Conservation (phyloP, 2,329 filamentous ascomycete species). For the Fusarium domesticum region DNA sequence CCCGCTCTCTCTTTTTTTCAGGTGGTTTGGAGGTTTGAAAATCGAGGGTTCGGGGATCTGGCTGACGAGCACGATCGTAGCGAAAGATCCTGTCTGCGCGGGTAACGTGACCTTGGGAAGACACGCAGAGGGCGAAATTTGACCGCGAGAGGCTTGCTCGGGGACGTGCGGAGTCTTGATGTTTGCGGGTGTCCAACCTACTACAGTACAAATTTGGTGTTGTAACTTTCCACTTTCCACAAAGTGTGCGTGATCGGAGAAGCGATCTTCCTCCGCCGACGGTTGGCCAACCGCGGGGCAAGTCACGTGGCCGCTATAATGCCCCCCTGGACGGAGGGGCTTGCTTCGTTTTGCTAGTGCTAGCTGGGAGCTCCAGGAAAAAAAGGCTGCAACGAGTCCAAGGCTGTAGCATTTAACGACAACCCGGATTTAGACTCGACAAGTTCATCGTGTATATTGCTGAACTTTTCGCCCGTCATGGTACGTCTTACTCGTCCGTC, state of each 20-base stretch:
- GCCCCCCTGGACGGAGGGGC: constrained; percentile 27
- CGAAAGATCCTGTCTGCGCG: constrained; percentile 20
- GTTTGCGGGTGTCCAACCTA: constrained; percentile 28
- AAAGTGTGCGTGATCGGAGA: constrained; percentile 43
- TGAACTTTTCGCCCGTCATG: constrained; percentile 25
- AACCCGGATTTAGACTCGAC: constrained; percentile 24
- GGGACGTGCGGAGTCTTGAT: constrained; percentile 30
- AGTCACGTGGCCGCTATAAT: constrained; percentile 37
- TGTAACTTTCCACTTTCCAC: constrained; percentile 33
- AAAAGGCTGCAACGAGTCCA: constrained; percentile 31
- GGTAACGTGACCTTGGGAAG: constrained; percentile 19
- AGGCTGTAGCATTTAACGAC: constrained; percentile 30
- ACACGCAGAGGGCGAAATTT: constrained; percentile 21
- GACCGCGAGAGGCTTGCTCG: constrained; percentile 25
- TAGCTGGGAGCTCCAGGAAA: constrained; percentile 29
- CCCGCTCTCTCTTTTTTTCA: constrained; percentile 34
- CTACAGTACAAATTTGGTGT: constrained; percentile 39
- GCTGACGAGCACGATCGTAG: constrained; percentile 17
- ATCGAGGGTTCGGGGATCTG: constrained; percentile 11
- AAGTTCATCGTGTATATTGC: constrained; percentile 23
- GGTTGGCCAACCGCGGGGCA: constrained; percentile 36
- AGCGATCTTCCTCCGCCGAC: constrained; percentile 38
- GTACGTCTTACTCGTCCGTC: constrained; percentile 15
- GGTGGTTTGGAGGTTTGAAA: constrained; percentile 15
- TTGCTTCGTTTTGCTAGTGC: constrained; percentile 16